These are phyloP conservation scores for Trifolium repens DNA, from an alignment of 306 rosid species.

Conservation along the genomic window DNA sequence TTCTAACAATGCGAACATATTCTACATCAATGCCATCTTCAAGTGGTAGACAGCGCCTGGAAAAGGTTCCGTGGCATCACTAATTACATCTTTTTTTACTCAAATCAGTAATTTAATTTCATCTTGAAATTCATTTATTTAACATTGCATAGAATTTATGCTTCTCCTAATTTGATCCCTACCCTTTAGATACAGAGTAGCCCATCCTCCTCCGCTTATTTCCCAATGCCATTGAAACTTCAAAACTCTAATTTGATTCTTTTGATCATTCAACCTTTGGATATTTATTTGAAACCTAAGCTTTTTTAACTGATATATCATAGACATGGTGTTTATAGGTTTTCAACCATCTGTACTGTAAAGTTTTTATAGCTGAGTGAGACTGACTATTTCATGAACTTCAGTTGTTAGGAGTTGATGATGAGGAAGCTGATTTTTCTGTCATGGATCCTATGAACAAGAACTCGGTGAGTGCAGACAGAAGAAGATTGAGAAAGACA, in stretches of 20 bases:
- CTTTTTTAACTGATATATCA: background rate
- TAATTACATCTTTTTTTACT: constrained; percentile 4
- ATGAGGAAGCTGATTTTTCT: constrained; percentile 71
- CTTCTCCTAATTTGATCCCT: constrained; percentile 19
- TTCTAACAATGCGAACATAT: too few species aligned
- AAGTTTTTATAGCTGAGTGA: constrained; percentile 33
- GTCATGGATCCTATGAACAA: constrained; percentile 50
- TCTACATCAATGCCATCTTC: constrained; percentile 83
- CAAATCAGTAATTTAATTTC: background rate
- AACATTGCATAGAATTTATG: constrained; percentile 20
- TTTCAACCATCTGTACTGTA: constrained; percentile 2
- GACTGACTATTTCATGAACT: constrained; percentile 31
- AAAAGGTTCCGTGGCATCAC: constrained; percentile 60
- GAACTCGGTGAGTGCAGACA: constrained; percentile 48
- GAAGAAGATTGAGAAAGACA: constrained; percentile 51
- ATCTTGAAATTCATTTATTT: constrained; percentile 34
- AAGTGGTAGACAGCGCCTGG: constrained; percentile 70
- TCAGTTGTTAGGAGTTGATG: constrained; percentile 73
- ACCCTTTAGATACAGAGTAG: constrained; percentile 1
- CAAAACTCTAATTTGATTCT: constrained; percentile 10
- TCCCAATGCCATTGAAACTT: constrained; percentile 7
- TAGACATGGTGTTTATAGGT: constrained; percentile 5
- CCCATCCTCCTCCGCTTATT: constrained; percentile 1
- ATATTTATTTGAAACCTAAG: constrained; percentile 10
- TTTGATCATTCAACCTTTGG: constrained; percentile 7